Evolutionary conservation across 1,284 basidiomycete species (phyloP).

Genomic region (Tilletiopsis washingtonensis): DNA sequence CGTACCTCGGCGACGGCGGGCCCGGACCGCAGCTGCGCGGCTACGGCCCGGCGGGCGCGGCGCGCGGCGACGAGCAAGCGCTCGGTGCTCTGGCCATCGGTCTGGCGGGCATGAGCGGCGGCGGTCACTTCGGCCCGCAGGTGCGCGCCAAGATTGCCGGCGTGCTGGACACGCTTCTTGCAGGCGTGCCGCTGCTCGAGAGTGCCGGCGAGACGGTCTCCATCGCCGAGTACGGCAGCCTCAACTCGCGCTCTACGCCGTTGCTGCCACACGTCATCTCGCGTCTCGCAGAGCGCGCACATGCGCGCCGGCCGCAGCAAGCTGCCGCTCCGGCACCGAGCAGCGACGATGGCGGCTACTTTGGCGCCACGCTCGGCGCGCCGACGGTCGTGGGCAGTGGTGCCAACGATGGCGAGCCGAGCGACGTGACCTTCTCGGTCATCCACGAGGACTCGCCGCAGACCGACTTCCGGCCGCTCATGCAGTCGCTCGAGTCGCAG

Average conservation of each 20-base stretch:
- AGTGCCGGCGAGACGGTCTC: slow-evolving; percentile 29
- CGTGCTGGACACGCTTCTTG: slow-evolving; percentile 32
- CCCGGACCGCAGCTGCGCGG: background rate
- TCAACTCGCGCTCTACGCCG: slow-evolving; percentile 43
- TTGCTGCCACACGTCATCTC: slow-evolving; percentile 45
- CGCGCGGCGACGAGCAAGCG: background rate
- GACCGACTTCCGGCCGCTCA: slow-evolving; percentile 45
- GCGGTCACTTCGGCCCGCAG: slow-evolving; percentile 43
- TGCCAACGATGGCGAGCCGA: background rate
- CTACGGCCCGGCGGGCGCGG: background rate
- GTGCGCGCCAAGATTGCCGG: slow-evolving; percentile 40
- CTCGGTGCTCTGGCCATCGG: background rate
- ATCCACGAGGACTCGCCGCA: slow-evolving; percentile 45
- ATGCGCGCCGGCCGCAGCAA: background rate
- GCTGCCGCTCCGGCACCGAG: background rate
- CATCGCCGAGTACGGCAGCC: slow-evolving; percentile 48
- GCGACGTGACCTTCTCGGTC: slow-evolving; percentile 37
- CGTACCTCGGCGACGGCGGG: background rate
- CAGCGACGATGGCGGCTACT: background rate
- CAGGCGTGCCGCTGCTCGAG: slow-evolving; percentile 25
- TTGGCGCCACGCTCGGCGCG: background rate
- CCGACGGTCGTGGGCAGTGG: background rate
- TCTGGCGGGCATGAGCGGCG: slow-evolving; percentile 14
- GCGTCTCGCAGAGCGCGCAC: slow-evolving; percentile 23
- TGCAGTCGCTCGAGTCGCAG: slow-evolving; percentile 33